These are phyloP conservation scores for Centaurea solstitialis DNA, from an alignment of 129 eudicot genomes.

Conservation along the genomic window DNA sequence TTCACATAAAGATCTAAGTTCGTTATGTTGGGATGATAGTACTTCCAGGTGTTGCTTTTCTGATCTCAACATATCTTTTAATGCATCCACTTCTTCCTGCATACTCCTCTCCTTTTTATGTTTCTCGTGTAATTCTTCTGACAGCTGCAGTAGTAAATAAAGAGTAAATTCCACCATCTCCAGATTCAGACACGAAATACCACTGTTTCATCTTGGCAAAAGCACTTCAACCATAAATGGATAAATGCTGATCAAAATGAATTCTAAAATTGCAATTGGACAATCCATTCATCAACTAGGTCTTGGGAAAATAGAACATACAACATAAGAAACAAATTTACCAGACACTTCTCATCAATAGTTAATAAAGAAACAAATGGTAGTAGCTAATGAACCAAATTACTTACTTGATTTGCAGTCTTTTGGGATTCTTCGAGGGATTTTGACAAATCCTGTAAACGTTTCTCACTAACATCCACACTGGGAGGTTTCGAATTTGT, in stretches of 20 bases:
- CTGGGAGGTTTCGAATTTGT: constrained; percentile 49
- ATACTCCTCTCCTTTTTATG: constrained; percentile 51
- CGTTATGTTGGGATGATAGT: constrained; percentile 52
- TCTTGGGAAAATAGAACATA: not conserved
- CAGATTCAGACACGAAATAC: not conserved
- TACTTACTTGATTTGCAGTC: constrained; percentile 64
- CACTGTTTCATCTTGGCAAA: not conserved
- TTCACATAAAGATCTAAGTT: constrained; percentile 54
- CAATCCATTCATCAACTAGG: not conserved
- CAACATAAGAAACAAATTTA: not conserved
- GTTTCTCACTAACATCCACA: constrained; percentile 70
- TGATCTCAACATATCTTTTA: constrained; percentile 57
- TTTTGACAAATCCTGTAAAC: constrained; percentile 70
- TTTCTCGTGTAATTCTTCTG: constrained; percentile 68
- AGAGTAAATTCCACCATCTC: not conserved
- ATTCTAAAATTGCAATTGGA: not conserved
- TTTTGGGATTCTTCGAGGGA: constrained; percentile 88
- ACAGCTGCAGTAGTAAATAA: constrained; percentile 47
- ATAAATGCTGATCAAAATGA: not conserved
- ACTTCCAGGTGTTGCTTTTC: constrained; percentile 68
- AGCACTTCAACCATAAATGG: not conserved
- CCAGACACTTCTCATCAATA: not conserved
- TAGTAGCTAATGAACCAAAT: not conserved
- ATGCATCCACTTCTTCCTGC: constrained; percentile 68
- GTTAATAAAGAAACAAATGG: not conserved